Conservation (phyloP, 495 filamentous ascomycete species). For the Margaritispora aquatica region DNA sequence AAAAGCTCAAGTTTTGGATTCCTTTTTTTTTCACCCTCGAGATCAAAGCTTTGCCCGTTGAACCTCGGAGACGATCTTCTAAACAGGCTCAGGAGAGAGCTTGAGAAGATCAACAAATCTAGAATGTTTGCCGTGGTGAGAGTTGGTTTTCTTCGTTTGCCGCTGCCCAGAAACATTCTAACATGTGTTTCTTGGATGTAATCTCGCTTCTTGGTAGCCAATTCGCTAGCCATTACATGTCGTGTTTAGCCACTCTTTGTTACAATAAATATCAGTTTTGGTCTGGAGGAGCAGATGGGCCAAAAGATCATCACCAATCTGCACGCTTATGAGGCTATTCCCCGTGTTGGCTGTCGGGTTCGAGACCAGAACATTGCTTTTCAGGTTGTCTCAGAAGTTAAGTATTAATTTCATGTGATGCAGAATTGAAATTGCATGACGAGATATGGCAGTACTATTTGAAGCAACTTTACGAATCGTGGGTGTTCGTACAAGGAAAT, state of each 20-base stretch:
- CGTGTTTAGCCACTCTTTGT: neutral
- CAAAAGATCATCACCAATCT: neutral
- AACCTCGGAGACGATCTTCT: neutral
- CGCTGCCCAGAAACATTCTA: neutral
- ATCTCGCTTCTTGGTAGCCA: neutral
- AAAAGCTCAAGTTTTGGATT: too few species aligned
- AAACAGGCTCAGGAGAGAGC: neutral
- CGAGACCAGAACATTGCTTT: neutral
- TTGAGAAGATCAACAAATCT: neutral
- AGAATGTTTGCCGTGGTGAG: neutral
- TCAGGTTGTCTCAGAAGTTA: neutral
- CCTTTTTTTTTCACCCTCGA: too few species aligned
- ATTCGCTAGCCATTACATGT: neutral
- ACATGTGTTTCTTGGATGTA: neutral
- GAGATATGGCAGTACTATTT: neutral
- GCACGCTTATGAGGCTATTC: neutral
- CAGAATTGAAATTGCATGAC: neutral
- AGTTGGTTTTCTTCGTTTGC: neutral
- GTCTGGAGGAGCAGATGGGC: neutral
- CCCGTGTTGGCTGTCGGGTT: neutral
- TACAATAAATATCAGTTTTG: neutral
- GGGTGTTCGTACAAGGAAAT: too few species aligned
- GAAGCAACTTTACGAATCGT: neutral
- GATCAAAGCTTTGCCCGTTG: too few species aligned
- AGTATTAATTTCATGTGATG: neutral